Conservation (phyloP, 257 asterid species). For the Lycium ferocissimum region DNA sequence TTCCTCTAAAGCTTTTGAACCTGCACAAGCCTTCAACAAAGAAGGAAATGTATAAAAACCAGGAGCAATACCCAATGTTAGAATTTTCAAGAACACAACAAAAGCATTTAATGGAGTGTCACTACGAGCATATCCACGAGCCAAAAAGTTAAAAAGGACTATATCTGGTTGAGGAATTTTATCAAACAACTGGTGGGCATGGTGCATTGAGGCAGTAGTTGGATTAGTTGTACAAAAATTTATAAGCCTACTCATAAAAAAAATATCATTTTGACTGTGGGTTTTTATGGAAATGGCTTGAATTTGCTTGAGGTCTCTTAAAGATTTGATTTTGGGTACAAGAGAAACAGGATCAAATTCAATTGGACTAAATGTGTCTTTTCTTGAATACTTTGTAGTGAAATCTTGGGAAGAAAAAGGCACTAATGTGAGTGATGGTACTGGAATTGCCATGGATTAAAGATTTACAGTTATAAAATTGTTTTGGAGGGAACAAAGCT, state of each 20-base stretch:
- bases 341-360: slow-evolving; percentile 36
- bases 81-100: slow-evolving; percentile 33
- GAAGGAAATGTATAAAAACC: slow-evolving; percentile 54
- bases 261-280: slow-evolving; percentile 38
- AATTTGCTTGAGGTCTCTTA: slow-evolving; percentile 46
- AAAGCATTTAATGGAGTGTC: slow-evolving; percentile 43
- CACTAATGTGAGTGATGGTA: slow-evolving; percentile 7
- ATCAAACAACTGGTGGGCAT: slow-evolving; percentile 46
- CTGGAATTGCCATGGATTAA: slow-evolving; percentile 29
- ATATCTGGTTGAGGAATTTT: slow-evolving; percentile 45
- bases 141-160: slow-evolving; percentile 47
- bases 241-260: slow-evolving; percentile 37
- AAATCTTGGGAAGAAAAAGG: slow-evolving; percentile 21
- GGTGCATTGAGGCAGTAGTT: too few relatives aligned
- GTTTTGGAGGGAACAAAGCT: slow-evolving; percentile 4
- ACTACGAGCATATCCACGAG: slow-evolving; percentile 49
- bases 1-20: slow-evolving; percentile 38
- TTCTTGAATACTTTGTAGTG: slow-evolving; percentile 16
- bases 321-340: slow-evolving; percentile 38
- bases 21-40: slow-evolving; percentile 48
- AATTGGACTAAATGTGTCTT: slow-evolving; percentile 21
- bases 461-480: not conserved
- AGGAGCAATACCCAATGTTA: slow-evolving; percentile 34
- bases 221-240: slow-evolving; percentile 26
- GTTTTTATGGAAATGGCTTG: slow-evolving; percentile 48